Conservation (phyloP, 2,329 filamentous ascomycete species). For the Gliomastix tumulicola region DNA sequence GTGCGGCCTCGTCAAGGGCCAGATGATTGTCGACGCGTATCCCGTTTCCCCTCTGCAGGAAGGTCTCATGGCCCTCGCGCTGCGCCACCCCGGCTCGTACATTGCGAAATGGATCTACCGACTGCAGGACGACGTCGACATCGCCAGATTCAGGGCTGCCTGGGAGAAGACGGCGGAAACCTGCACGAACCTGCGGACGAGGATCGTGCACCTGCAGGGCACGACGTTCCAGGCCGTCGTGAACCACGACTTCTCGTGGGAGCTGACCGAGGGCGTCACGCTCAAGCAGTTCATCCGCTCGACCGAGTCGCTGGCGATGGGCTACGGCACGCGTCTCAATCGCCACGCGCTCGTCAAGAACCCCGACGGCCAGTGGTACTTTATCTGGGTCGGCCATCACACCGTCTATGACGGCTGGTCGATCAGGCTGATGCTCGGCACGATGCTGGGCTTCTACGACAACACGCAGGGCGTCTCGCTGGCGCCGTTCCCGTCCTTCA, state of each 20-base stretch:
- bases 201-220: too few relatives aligned
- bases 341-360: constrained; percentile 3
- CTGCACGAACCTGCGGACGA: constrained; percentile 2
- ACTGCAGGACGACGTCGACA: constrained; percentile 8
- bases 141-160: constrained; percentile 5
- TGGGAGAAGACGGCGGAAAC: constrained; percentile 3
- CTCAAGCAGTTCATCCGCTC: neutral
- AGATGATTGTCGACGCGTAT: neutral
- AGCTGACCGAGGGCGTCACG: neutral
- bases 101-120: constrained; percentile 16
- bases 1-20: neutral
- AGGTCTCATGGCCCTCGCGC: constrained; percentile 23
- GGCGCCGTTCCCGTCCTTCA: constrained; percentile 28
- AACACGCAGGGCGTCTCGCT: neutral
- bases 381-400: constrained; percentile 5
- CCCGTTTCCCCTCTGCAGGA: constrained; percentile 27
- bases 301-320: neutral
- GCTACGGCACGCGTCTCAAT: constrained; percentile 2
- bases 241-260: constrained; percentile 3
- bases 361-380: neutral
- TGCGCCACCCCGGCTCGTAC: constrained; percentile 20
- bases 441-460: neutral
- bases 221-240: too few relatives aligned
- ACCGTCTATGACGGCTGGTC: constrained; percentile 4
- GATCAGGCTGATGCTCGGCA: constrained; percentile 3